These are phyloP conservation scores for Suillus fuscotomentosus DNA, from an alignment of 768 basidiomycete species.

Conservation along the genomic window DNA sequence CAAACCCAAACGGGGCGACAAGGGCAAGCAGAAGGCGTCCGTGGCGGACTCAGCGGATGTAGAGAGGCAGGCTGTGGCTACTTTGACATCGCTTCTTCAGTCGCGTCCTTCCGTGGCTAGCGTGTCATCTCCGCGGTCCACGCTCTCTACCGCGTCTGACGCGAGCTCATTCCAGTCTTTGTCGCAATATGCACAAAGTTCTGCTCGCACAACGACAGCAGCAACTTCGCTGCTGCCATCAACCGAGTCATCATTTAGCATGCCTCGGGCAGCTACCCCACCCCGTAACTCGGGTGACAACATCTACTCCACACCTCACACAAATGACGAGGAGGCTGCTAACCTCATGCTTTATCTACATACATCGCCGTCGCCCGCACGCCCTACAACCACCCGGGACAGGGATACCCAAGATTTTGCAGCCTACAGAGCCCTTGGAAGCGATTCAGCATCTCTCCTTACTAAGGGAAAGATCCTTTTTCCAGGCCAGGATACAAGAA, in stretches of 20 bases:
- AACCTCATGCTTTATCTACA: conserved; percentile 83
- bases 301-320: conserved; percentile 48
- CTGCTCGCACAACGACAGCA: conserved; percentile 50
- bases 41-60: conserved; percentile 42
- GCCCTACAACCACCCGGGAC: conserved; percentile 48
- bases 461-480: conserved; percentile 73
- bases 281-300: conserved; percentile 31
- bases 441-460: conserved; percentile 42
- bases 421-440: conserved; percentile 56
- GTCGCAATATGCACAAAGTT: conserved; percentile 67
- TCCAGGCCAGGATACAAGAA: conserved; percentile 34
- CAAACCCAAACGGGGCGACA: conserved; percentile 40
- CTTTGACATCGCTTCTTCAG: conserved; percentile 70
- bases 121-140: conserved; percentile 69
- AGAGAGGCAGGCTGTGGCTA: conserved; percentile 83
- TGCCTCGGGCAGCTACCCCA: conserved; percentile 35
- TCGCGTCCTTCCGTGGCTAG: conserved; percentile 61
- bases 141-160: conserved; percentile 67
- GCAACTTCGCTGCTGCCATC: conserved; percentile 38
- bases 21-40: conserved; percentile 49
- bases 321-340: conserved; percentile 78
- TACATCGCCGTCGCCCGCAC: conserved; percentile 79
- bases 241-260: conserved; percentile 38
- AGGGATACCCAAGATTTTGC: conserved; percentile 50
- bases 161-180: conserved; percentile 59